Conservation (phyloP, 306 rosid species). For the Ochetophila trinervis region DNA sequence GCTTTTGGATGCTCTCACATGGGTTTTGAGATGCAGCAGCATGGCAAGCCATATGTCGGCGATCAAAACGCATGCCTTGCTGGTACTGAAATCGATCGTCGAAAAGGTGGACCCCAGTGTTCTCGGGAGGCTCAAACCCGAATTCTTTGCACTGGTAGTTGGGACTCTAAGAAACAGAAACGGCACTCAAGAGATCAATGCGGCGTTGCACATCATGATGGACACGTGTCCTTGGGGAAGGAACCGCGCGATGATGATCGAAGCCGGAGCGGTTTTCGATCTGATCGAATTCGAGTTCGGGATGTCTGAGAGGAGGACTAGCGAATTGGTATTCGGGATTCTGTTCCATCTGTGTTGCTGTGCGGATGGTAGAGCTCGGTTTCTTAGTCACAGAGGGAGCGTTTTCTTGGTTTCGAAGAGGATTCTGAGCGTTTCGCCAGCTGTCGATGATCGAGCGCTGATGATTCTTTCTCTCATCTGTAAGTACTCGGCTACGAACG, state of each 20-base stretch:
- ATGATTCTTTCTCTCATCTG: conserved; percentile 42
- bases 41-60: conserved; percentile 14
- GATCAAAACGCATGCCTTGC: conserved; percentile 33
- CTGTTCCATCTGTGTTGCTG: conserved; percentile 49
- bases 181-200: conserved; percentile 37
- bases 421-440: conserved; percentile 42
- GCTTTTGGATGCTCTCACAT: conserved; percentile 35
- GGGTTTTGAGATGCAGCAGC: conserved; percentile 37
- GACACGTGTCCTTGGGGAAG: conserved; percentile 30
- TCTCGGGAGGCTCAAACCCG: conserved; percentile 32
- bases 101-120: conserved; percentile 17
- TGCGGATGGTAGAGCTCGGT: conserved; percentile 63
- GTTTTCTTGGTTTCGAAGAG: conserved; percentile 42
- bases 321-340: conserved; percentile 43
- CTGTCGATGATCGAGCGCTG: conserved; percentile 49
- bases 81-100: conserved; percentile 35
- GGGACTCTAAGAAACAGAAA: conserved; percentile 19
- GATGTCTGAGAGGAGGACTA: conserved; percentile 32
- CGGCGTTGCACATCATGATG: conserved; percentile 43
- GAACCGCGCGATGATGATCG: conserved; percentile 42
- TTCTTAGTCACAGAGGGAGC: conserved; percentile 50
- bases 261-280: conserved; percentile 41
- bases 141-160: conserved; percentile 36
- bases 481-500: conserved; percentile 40
- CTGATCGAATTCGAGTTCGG: conserved; percentile 46